Conservation (phyloP, 345 rosid genomes). For the Sapria himalayana region DNA sequence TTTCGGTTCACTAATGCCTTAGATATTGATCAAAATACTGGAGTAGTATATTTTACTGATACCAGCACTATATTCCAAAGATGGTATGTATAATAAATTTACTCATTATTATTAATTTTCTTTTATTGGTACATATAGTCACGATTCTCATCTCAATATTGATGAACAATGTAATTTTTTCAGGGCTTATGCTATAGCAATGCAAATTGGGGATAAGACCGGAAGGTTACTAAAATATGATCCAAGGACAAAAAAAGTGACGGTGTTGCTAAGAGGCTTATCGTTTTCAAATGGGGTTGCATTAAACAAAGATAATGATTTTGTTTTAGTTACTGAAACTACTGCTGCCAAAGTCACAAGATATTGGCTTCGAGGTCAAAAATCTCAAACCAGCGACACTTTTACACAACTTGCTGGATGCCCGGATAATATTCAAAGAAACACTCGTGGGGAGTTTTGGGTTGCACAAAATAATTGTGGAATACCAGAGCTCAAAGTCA, state of each 20-base stretch:
- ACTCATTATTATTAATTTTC: neutral
- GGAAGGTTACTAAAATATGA: conserved; percentile 50
- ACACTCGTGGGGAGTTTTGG: conserved; percentile 38
- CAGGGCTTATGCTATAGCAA: conserved; percentile 34
- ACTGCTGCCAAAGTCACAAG: conserved; percentile 20
- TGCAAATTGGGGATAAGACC: conserved; percentile 28
- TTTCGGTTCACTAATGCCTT: conserved; percentile 49
- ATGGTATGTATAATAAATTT: conserved; percentile 28
- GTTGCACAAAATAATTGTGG: conserved; percentile 27
- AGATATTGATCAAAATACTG: conserved; percentile 39
- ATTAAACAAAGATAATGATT: conserved; percentile 38
- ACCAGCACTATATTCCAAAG: conserved; percentile 38
- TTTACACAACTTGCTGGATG: conserved; percentile 42
- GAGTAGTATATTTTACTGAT: conserved; percentile 51
- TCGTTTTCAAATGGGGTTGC: conserved; percentile 65
- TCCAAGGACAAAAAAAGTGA: conserved; percentile 28
- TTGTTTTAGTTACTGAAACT: conserved; percentile 35
- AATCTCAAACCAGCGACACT: conserved; percentile 16
- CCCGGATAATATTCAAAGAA: conserved; percentile 47
- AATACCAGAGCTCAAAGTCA: conserved; percentile 20
- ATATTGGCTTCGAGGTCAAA: conserved; percentile 28
- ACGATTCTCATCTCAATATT: neutral
- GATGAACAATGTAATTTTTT: conserved; percentile 3
- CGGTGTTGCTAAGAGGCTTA: conserved; percentile 25
- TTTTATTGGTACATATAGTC: neutral